phyloP scores from a whole-genome alignment of 148 eudicot species.

The Arbutus unedo region DNA sequence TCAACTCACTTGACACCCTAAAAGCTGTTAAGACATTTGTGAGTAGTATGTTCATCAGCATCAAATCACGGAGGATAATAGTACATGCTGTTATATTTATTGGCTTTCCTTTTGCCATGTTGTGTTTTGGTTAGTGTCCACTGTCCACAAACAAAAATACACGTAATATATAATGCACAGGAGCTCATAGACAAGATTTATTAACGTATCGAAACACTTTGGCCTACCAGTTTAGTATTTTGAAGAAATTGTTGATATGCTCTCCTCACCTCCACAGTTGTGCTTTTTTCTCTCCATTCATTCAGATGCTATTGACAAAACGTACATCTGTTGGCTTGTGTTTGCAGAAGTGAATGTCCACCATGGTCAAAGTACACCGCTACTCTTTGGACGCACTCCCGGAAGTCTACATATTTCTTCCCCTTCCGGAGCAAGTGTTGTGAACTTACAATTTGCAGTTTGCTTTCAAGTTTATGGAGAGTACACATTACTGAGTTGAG shows the following conservation, averaged over 20 bases:
- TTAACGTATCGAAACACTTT: neutral
- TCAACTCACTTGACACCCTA: neutral
- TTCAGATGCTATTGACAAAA: constrained; percentile 12
- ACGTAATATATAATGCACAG: neutral
- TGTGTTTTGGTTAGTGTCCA: neutral
- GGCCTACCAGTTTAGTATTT: neutral
- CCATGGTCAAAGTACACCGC: constrained; percentile 8
- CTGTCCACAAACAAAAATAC: too few relatives aligned
- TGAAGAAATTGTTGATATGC: neutral
- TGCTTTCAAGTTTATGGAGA: neutral
- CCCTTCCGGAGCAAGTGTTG: neutral
- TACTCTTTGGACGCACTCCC: neutral
- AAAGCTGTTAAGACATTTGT: neutral
- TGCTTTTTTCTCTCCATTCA: neutral
- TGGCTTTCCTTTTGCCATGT: neutral
- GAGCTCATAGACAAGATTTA: neutral
- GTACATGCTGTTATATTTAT: neutral
- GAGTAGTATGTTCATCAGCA: neutral
- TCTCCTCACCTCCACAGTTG: neutral
- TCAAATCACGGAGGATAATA: neutral
- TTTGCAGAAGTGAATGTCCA: constrained; percentile 28
- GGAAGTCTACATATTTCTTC: neutral
- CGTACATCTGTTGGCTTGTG: constrained; percentile 9
- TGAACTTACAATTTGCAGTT: neutral
- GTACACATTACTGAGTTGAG: neutral